Percentiles rank a stretch among this genome's conserved stretches.
Conservation (phyloP, 78 protist genomes). For the Dictyostelium intermedium region DNA sequence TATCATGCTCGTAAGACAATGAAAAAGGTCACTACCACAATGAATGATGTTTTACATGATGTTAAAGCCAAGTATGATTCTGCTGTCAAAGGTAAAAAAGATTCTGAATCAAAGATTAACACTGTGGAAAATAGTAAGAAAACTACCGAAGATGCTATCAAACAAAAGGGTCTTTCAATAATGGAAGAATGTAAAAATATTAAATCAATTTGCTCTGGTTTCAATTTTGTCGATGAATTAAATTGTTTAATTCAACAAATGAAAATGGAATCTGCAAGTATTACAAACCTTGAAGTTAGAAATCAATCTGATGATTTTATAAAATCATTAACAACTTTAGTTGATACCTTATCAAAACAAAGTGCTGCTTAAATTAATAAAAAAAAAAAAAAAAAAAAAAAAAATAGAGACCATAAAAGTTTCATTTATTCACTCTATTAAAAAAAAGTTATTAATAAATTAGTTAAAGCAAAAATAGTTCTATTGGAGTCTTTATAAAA, state of each 20-base stretch:
- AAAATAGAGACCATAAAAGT: no score
- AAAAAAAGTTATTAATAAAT: no score
- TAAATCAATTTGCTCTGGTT: conserved; percentile 16
- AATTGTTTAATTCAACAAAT: neutral
- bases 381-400: no score
- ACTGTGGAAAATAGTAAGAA: neutral
- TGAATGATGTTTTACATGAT: neutral
- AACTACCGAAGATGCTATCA: neutral
- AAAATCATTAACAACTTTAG: conserved; percentile 14
- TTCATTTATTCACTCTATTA: no score
- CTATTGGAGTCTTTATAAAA: no score
- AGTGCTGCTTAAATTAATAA: neutral
- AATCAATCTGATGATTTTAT: conserved; percentile 36
- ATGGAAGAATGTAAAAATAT: neutral
- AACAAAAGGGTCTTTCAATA: neutral
- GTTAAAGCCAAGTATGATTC: neutral
- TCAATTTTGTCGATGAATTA: conserved; percentile 29
- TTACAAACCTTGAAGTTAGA: neutral
- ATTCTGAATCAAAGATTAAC: neutral
- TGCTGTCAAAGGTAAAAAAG: neutral
- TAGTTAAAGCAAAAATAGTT: no score
- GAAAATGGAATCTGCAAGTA: conserved; percentile 18
- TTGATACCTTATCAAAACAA: neutral
- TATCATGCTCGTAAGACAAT: neutral
- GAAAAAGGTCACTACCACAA: neutral